Evolutionary conservation across 1,284 basidiomycete species (phyloP), one percentile per base, ranked within the genome.

Genomic region (Testicularia cyperi): DNA sequence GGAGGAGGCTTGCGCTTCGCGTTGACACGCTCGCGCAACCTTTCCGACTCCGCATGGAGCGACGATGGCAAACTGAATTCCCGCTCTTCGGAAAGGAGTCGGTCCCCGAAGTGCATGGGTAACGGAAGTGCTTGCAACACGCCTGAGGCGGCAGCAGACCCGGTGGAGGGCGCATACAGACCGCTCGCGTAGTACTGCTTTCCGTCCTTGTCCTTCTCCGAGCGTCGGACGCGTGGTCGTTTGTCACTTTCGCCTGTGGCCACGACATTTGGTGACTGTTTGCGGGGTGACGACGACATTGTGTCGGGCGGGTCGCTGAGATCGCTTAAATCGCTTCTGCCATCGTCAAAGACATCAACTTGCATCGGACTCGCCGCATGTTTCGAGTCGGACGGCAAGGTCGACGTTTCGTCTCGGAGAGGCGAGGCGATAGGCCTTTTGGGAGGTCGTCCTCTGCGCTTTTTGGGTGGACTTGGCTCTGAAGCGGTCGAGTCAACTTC

Each of bases 1-100:
- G 60, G 48, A 1, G 61, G 60, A 4, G 68, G 71, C 38, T 66
- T 69, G 23, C 42, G 52, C 46, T 61, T 65, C 19, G 58, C 57
- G 23, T 63, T 44, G 36, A 65, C 47, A 10, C 49, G 37, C 12
- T 56, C 58, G 26, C 67, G 68, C 19, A 65, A 44, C 29, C 56
- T 29, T 6, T 52, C 54, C 24, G 44, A 46, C 18, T 46, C 38
- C 29, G 61, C 37, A 15, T 58, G 33, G 14, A 68, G 51, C 2
- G 49, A 41, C 15, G 38, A 61, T 1, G 70, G 56, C 20, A 71
- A 43, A 22, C 32, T 31, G 29, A 69, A 71, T 22, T 68, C 57
- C 32, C 62, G 60, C 36, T 54, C 41, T 27, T 66, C 65, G 14
- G 44, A 38, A 7, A 70, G 47, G 8, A 67, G 47, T 24, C 47